Evolutionary conservation across 1,284 basidiomycete species (phyloP).

Genomic region (Cutaneotrichosporon cutaneum): DNA sequence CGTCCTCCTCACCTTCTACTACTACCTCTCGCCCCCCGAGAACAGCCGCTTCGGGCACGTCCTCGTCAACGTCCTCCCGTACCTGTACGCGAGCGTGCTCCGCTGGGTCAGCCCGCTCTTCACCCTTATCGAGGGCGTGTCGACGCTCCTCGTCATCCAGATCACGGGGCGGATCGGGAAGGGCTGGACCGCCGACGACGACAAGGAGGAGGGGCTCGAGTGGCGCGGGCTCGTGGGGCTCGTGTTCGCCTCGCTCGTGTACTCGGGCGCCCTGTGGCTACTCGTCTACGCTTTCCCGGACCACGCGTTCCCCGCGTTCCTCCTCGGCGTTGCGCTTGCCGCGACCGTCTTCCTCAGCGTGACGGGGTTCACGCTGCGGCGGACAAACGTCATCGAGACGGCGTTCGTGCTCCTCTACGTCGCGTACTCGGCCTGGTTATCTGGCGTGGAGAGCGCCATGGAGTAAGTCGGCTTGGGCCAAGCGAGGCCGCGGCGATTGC

Average conservation of each 20-base stretch:
- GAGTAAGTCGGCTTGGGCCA: no score
- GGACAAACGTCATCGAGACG: conserved; percentile 92
- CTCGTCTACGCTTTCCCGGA: conserved; percentile 36
- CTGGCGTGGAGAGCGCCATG: conserved; percentile 48
- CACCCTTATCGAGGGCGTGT: conserved; percentile 51
- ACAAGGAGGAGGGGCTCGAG: conserved; percentile 49
- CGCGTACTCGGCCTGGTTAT: conserved; percentile 57
- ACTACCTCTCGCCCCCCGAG: conserved; percentile 42
- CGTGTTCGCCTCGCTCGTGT: conserved; percentile 47
- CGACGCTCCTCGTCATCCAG: conserved; percentile 50
- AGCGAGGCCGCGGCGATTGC: neutral
- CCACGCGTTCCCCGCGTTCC: conserved; percentile 42
- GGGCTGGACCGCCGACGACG: conserved; percentile 53
- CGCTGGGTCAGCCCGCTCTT: conserved; percentile 52
- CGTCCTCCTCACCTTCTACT: conserved; percentile 42
- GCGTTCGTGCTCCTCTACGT: conserved; percentile 79
- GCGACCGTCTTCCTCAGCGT: conserved; percentile 73
- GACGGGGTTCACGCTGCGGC: conserved; percentile 80
- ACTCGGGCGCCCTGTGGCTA: conserved; percentile 49
- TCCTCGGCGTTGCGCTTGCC: conserved; percentile 50
- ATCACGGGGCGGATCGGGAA: conserved; percentile 51
- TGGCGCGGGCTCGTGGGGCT: conserved; percentile 52
- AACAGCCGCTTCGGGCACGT: conserved; percentile 26
- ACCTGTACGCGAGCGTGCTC: conserved; percentile 48
- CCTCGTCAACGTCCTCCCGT: conserved; percentile 50